Evolutionary conservation across 305 asterid species (phyloP).

Genomic region (Euphrasia arctica): DNA sequence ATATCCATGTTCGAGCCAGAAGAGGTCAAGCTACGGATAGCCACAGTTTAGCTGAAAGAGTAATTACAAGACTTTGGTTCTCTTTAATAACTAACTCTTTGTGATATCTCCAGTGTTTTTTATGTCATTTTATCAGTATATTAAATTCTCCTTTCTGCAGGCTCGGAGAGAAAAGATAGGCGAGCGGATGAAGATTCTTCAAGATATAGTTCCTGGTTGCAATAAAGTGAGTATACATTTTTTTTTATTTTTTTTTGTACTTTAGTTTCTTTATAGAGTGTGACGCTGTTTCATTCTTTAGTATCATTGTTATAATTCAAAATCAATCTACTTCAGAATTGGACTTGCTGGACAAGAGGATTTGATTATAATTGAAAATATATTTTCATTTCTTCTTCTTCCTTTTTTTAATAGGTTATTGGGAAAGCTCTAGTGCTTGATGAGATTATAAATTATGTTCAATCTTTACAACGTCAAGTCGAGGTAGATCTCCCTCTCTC

Average conservation of each 20-base stretch:
- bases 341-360: not conserved
- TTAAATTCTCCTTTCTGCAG: conserved; percentile 32
- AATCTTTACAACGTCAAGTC: conserved; percentile 69
- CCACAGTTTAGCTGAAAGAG: conserved; percentile 82
- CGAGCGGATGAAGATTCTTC: conserved; percentile 79
- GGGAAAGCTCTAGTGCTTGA: conserved; percentile 80
- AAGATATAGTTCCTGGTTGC: conserved; percentile 83
- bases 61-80: conserved; percentile 29
- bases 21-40: conserved; percentile 91
- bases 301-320: not conserved
- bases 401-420: conserved; percentile 37
- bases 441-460: conserved; percentile 78
- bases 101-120: not conserved
- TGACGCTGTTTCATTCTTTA: not conserved
- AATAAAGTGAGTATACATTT: conserved; percentile 54
- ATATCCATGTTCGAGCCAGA: conserved; percentile 80
- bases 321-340: not conserved
- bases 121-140: conserved; percentile 10
- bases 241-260: not conserved
- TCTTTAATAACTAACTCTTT: not conserved
- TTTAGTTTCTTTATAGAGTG: not conserved
- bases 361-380: not conserved
- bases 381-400: not conserved
- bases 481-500: conserved; percentile 41
- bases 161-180: conserved; percentile 86